These are phyloP conservation scores for Phaseolus lunatus DNA, from an alignment of 306 rosid genomes.

Conservation along the genomic window DNA sequence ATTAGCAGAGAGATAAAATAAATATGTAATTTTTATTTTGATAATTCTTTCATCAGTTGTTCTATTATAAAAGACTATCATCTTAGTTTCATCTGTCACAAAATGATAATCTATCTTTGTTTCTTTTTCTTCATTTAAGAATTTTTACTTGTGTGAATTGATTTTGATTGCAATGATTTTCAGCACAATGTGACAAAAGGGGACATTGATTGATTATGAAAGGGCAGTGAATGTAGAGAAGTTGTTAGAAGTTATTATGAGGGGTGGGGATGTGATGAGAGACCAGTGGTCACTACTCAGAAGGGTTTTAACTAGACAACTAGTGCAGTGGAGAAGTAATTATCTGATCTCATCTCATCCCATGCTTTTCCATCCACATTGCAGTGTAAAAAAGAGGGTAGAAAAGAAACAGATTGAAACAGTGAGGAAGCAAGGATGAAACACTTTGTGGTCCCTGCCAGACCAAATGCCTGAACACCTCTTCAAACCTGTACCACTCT, in stretches of 20 bases:
- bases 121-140: too few species aligned
- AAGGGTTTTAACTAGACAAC: not conserved
- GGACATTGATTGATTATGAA: constrained; percentile 18
- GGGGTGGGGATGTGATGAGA: not conserved
- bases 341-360: not conserved
- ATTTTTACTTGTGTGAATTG: not conserved
- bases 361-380: not conserved
- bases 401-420: constrained; percentile 8
- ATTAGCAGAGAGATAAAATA: not conserved
- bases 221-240: not conserved
- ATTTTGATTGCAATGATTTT: not conserved
- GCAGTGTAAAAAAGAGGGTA: not conserved
- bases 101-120: too few species aligned
- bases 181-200: not conserved
- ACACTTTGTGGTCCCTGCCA: constrained; percentile 6
- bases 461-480: not conserved
- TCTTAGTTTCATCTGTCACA: too few species aligned
- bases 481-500: constrained; percentile 13
- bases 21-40: not conserved
- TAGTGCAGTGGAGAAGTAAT: not conserved
- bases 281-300: not conserved
- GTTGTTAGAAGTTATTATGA: constrained; percentile 8
- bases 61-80: not conserved
- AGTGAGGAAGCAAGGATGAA: not conserved
- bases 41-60: not conserved